Percentiles rank a stretch among this genome's conserved stretches.
Conservation (phyloP, 192 early-diverging fungal species). For the Coemansia sp. region DNA sequence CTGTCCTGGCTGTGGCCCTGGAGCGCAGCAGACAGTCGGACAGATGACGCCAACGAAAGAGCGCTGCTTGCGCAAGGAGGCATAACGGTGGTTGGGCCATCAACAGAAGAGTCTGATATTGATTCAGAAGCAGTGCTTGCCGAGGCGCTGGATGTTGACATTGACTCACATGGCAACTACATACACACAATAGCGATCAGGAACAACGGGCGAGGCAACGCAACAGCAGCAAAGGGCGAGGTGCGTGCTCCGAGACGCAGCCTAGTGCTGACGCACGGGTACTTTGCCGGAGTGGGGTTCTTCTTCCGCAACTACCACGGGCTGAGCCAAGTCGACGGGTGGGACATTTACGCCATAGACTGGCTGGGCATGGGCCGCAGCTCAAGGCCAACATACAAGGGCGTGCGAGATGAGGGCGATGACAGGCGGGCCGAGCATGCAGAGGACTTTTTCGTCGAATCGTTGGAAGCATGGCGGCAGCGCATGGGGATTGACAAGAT, state of each 20-base stretch:
- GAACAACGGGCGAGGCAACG: neutral
- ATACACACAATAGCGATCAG: slow-evolving; percentile 54
- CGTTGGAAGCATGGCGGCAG: slow-evolving; percentile 88
- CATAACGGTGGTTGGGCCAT: slow-evolving; percentile 11
- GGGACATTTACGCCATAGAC: slow-evolving; percentile 63
- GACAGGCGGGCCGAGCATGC: slow-evolving; percentile 60
- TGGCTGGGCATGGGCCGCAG: slow-evolving; percentile 95
- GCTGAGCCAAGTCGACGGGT: slow-evolving; percentile 42
- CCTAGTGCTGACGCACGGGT: slow-evolving; percentile 57
- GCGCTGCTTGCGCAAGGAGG: slow-evolving; percentile 39
- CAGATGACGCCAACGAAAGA: slow-evolving; percentile 27
- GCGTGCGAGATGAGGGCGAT: slow-evolving; percentile 47
- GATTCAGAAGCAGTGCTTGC: slow-evolving; percentile 11
- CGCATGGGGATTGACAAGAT: slow-evolving; percentile 79
- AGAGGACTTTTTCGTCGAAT: slow-evolving; percentile 88
- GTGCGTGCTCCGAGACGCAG: slow-evolving; percentile 18
- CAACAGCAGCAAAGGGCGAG: neutral
- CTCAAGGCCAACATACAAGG: slow-evolving; percentile 71
- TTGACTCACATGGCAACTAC: slow-evolving; percentile 45
- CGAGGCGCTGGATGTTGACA: slow-evolving; percentile 45
- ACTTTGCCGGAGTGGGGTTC: slow-evolving; percentile 56
- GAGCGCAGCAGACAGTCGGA: slow-evolving; percentile 15
- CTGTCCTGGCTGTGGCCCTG: slow-evolving; percentile 29
- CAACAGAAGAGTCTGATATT: neutral
- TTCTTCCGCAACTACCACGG: slow-evolving; percentile 56